phyloP scores from a whole-genome alignment of 768 basidiomycete species.

The Lyophyllum atratum region DNA sequence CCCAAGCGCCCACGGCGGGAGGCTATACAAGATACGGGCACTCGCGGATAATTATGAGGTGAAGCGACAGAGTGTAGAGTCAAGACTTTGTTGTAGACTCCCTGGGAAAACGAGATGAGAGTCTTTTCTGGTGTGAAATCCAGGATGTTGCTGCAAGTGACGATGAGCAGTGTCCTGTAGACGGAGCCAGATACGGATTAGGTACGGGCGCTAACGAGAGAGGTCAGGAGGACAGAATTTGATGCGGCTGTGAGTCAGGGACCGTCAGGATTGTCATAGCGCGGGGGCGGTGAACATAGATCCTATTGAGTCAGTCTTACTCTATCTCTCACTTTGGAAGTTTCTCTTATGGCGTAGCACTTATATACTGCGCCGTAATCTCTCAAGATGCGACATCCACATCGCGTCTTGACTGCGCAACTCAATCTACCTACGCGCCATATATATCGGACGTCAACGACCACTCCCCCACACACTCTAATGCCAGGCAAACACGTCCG shows the following conservation, averaged over 20 bases:
- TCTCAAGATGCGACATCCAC: background rate
- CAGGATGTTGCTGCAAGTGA: too few species aligned
- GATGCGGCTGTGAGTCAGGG: constrained; percentile 16
- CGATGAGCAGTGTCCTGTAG: background rate
- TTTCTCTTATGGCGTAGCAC: background rate
- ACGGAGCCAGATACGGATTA: background rate
- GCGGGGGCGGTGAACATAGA: constrained; percentile 14
- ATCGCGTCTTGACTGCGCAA: constrained; percentile 1
- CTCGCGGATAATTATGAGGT: too few species aligned
- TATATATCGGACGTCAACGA: background rate
- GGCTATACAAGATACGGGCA: background rate
- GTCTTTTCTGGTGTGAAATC: background rate
- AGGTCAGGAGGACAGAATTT: constrained; percentile 9
- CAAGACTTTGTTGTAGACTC: too few species aligned
- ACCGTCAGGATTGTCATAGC: constrained; percentile 8
- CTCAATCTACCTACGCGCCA: too few species aligned
- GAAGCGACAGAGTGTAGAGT: too few species aligned
- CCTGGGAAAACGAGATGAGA: too few species aligned
- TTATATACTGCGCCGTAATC: constrained; percentile 7
- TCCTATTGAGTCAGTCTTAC: constrained; percentile 1
- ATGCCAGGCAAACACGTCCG: constrained; percentile 33
- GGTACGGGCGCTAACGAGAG: background rate
- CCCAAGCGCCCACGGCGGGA: background rate
- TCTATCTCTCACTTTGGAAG: constrained; percentile 10
- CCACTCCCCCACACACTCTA: constrained; percentile 1